Percentiles rank a stretch among this genome's conserved stretches.
phyloP scores from a whole-genome alignment of 83 land plant genomes.

The Diphasiastrum complanatum region DNA sequence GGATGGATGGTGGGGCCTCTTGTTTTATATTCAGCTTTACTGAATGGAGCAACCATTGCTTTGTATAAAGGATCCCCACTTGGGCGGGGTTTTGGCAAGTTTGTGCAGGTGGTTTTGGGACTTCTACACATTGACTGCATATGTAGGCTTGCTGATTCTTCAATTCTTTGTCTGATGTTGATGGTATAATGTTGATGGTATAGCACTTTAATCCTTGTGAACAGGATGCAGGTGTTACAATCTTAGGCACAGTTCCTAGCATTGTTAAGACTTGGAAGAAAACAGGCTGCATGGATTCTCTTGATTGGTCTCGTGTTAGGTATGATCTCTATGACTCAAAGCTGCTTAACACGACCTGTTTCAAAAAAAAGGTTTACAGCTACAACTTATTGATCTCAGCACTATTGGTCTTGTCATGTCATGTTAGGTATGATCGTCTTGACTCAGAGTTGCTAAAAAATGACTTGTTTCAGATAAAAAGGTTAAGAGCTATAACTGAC shows the following conservation, averaged over 20 bases:
- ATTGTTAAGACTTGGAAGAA: slow-evolving; percentile 87
- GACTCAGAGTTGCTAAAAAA: too few relatives aligned
- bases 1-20: slow-evolving; percentile 97
- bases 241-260: slow-evolving; percentile 94
- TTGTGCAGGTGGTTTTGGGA: slow-evolving; percentile 80
- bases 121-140: too few relatives aligned
- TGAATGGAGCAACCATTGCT: slow-evolving; percentile 74
- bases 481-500: too few relatives aligned
- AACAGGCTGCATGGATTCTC: slow-evolving; percentile 62
- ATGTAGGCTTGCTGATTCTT: too few relatives aligned
- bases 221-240: slow-evolving; percentile 80
- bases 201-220: neutral
- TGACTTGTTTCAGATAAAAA: too few relatives aligned
- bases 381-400: too few relatives aligned
- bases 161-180: neutral
- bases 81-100: slow-evolving; percentile 73
- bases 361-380: too few relatives aligned
- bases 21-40: slow-evolving; percentile 47
- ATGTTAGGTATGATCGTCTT: too few relatives aligned
- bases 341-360: too few relatives aligned
- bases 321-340: too few relatives aligned
- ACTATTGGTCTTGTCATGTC: too few relatives aligned
- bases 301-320: slow-evolving; percentile 89
- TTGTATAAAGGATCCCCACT: slow-evolving; percentile 94
- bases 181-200: neutral